Conservation (phyloP, 2,329 filamentous ascomycete species). For the Nakataea oryzae region DNA sequence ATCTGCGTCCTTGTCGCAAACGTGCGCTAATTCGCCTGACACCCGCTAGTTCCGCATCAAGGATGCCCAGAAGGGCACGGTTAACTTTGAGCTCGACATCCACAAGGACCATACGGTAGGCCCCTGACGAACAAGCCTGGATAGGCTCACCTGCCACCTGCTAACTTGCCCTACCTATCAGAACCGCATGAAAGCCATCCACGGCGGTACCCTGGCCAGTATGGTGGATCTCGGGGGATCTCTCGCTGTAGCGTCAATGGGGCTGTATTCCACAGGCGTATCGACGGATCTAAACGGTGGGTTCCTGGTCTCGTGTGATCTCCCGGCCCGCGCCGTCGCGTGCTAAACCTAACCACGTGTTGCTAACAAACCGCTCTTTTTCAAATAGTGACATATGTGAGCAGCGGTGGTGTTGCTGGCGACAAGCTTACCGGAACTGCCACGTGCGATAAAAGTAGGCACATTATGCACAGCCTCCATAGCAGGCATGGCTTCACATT, state of each 20-base stretch:
- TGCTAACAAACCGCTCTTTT: neutral
- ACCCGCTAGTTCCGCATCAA: slow-evolving; percentile 51
- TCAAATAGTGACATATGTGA: slow-evolving; percentile 50
- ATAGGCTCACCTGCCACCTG: neutral
- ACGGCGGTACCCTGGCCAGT: slow-evolving; percentile 70
- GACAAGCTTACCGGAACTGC: slow-evolving; percentile 46
- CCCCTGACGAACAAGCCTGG: neutral
- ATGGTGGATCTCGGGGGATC: slow-evolving; percentile 60
- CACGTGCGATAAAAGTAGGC: slow-evolving; percentile 49
- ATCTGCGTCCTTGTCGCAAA: neutral
- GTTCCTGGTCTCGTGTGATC: neutral
- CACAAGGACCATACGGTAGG: slow-evolving; percentile 63
- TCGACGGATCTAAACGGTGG: slow-evolving; percentile 55
- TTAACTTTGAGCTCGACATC: slow-evolving; percentile 69
- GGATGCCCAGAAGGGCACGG: slow-evolving; percentile 52
- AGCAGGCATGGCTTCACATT: neutral
- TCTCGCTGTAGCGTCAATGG: slow-evolving; percentile 53
- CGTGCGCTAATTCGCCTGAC: neutral
- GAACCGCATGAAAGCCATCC: slow-evolving; percentile 68
- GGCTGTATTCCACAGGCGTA: slow-evolving; percentile 51
- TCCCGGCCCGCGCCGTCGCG: neutral
- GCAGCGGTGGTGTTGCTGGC: slow-evolving; percentile 44
- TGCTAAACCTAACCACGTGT: neutral
- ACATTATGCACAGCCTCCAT: neutral
- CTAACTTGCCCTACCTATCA: slow-evolving; percentile 18